Evolutionary conservation across 495 filamentous ascomycete species (phyloP).

Genomic region (Corynascus novoguineensis): DNA sequence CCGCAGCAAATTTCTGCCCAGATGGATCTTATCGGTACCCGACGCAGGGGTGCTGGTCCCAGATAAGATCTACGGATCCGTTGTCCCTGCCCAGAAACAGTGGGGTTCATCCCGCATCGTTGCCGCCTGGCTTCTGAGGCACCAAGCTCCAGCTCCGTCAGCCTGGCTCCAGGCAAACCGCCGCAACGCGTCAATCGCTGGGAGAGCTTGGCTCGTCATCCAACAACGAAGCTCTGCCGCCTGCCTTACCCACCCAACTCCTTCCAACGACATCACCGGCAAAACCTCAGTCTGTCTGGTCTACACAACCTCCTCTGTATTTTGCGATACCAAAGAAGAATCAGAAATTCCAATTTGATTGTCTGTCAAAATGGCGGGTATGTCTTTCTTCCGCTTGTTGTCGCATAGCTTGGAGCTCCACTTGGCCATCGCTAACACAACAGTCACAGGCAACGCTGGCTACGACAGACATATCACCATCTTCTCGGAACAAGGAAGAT

Average conservation of each 20-base stretch:
- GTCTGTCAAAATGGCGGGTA: slow-evolving; percentile 43
- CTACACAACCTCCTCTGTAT: neutral
- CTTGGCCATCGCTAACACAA: slow-evolving; percentile 23
- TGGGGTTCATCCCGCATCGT: neutral
- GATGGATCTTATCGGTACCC: slow-evolving; percentile 28
- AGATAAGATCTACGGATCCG: slow-evolving; percentile 30
- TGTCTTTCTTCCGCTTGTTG: slow-evolving; percentile 20
- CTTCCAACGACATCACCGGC: slow-evolving; percentile 7
- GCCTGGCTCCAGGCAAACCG: slow-evolving; percentile 39
- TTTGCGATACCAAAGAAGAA: slow-evolving; percentile 1
- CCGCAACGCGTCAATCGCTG: slow-evolving; percentile 35
- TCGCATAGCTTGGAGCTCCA: slow-evolving; percentile 24
- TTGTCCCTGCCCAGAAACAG: no score
- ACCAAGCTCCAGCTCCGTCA: slow-evolving; percentile 15
- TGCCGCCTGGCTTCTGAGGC: slow-evolving; percentile 20
- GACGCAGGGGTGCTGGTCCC: slow-evolving; percentile 14
- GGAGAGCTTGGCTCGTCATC: slow-evolving; percentile 23
- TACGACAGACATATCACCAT: slow-evolving; percentile 99
- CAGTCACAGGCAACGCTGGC: slow-evolving; percentile 75
- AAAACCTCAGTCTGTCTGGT: neutral
- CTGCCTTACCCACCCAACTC: slow-evolving; percentile 14
- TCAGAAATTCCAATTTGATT: slow-evolving; percentile 11
- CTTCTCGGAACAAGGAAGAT: slow-evolving; percentile 95
- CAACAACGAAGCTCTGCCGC: slow-evolving; percentile 32
- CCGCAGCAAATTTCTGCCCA: slow-evolving; percentile 35